These are phyloP conservation scores for Saccharomycopsis oosterbeekiorum DNA, from an alignment of 805 yeast species.

Conservation along the genomic window DNA sequence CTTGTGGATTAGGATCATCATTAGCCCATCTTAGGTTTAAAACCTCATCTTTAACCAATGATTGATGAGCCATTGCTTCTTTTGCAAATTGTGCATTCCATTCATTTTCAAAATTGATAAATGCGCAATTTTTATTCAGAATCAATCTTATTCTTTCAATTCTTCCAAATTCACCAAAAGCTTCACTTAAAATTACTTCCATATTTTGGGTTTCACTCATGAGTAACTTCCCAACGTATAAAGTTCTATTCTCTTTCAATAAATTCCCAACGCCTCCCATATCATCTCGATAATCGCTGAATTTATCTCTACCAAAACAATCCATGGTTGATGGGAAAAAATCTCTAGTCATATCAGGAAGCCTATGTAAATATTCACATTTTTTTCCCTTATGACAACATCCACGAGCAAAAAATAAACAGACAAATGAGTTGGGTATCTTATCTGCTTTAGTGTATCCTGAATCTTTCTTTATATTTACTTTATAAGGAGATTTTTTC, in stretches of 20 bases:
- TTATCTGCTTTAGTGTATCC: slow-evolving; percentile 69
- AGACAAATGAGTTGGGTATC: slow-evolving; percentile 37
- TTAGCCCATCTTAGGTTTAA: slow-evolving; percentile 79
- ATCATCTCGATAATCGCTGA: slow-evolving; percentile 75
- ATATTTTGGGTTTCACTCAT: slow-evolving; percentile 29
- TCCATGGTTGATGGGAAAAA: slow-evolving; percentile 55
- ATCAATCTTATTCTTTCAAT: slow-evolving; percentile 58
- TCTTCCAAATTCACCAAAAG: slow-evolving; percentile 68
- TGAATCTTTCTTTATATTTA: slow-evolving; percentile 51
- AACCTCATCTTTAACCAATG: slow-evolving; percentile 55
- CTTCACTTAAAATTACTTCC: slow-evolving; percentile 31
- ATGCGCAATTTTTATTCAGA: slow-evolving; percentile 59
- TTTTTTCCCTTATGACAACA: slow-evolving; percentile 69
- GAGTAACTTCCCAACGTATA: slow-evolving; percentile 59
- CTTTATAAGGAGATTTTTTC: slow-evolving; percentile 39
- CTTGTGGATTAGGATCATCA: slow-evolving; percentile 73
- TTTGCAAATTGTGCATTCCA: slow-evolving; percentile 86
- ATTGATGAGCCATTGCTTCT: slow-evolving; percentile 87
- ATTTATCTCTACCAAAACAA: slow-evolving; percentile 89
- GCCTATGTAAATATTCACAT: slow-evolving; percentile 70
- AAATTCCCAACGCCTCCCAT: slow-evolving; percentile 92
- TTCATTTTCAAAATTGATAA: slow-evolving; percentile 61
- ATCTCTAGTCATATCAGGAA: slow-evolving; percentile 53
- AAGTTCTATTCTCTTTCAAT: slow-evolving; percentile 54
- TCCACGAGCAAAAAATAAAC: slow-evolving; percentile 84